phyloP scores from a whole-genome alignment of 176 grass and related monocot species.

The Thalia dealbata region DNA sequence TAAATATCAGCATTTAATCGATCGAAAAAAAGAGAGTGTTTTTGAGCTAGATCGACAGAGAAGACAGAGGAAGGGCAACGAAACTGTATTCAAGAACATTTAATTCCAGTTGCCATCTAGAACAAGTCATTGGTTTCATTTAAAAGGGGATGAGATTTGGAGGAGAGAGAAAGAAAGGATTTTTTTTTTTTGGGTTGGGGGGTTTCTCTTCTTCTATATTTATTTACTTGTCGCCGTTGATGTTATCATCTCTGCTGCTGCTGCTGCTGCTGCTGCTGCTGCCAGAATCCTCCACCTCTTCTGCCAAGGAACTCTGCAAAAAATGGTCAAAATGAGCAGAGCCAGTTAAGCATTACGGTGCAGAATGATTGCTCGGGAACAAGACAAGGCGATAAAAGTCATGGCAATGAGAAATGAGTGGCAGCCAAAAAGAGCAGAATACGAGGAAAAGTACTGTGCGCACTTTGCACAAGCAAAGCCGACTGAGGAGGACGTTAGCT shows the following conservation, averaged over 20 bases:
- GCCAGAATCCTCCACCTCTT: constrained; percentile 18
- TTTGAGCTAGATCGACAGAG: too few species aligned
- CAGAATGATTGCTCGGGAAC: not conserved
- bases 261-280: too few species aligned
- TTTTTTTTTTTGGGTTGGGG: too few species aligned
- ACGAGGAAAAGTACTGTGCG: too few species aligned
- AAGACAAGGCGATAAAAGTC: not conserved
- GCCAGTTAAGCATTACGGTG: not conserved
- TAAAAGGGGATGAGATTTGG: not conserved
- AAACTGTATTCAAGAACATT: not conserved
- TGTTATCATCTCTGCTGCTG: constrained; percentile 15
- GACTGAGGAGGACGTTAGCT: too few species aligned
- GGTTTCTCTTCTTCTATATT: not conserved
- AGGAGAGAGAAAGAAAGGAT: not conserved
- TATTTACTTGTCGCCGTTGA: not conserved
- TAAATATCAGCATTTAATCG: not conserved
- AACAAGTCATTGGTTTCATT: not conserved
- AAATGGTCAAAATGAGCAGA: not conserved
- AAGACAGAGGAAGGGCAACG: not conserved
- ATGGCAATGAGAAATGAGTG: not conserved
- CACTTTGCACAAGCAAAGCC: too few species aligned
- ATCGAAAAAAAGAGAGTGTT: too few species aligned
- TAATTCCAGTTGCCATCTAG: constrained; percentile 6
- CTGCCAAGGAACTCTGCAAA: constrained; percentile 28
- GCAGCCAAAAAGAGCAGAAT: not conserved